These are phyloP conservation scores for Aleurites moluccanus DNA, from an alignment of 441 rosid genomes.

Conservation along the genomic window DNA sequence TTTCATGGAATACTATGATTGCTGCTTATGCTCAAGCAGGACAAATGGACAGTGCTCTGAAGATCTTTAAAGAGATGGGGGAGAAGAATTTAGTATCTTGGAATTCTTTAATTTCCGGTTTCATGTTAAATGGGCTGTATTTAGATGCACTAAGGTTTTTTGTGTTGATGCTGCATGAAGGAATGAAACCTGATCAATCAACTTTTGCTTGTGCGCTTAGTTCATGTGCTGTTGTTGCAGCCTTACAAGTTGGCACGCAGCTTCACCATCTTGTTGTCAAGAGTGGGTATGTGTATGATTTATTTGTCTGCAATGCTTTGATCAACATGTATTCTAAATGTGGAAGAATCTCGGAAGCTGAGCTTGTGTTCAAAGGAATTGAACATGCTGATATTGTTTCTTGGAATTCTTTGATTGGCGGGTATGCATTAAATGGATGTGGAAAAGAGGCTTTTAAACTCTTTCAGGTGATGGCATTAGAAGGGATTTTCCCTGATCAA, in stretches of 20 bases:
- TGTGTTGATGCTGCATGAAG: not conserved
- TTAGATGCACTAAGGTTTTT: not conserved
- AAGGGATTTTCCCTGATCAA: not conserved
- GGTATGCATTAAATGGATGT: conserved; percentile 4
- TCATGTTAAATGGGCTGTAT: not conserved
- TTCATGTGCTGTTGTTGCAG: not conserved
- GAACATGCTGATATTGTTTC: not conserved
- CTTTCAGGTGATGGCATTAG: not conserved
- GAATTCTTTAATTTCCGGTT: conserved; percentile 1
- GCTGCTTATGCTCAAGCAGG: conserved; percentile 1
- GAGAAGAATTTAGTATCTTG: conserved; percentile 1
- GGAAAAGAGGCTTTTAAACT: not conserved
- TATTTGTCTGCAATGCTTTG: not conserved
- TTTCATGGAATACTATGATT: conserved; percentile 3
- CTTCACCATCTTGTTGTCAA: conserved; percentile 3
- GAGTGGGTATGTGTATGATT: not conserved
- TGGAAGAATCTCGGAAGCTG: not conserved
- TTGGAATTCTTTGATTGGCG: not conserved
- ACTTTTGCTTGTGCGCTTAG: not conserved
- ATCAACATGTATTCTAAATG: conserved; percentile 2
- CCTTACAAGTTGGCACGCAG: not conserved
- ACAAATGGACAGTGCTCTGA: not conserved
- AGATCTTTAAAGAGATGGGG: not conserved
- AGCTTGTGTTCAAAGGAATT: not conserved
- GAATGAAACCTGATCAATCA: conserved; percentile 2